Evolutionary conservation across 257 asterid genomes (phyloP), one percentile per base, ranked within the genome.

Genomic region (Pogostemon cablin): DNA sequence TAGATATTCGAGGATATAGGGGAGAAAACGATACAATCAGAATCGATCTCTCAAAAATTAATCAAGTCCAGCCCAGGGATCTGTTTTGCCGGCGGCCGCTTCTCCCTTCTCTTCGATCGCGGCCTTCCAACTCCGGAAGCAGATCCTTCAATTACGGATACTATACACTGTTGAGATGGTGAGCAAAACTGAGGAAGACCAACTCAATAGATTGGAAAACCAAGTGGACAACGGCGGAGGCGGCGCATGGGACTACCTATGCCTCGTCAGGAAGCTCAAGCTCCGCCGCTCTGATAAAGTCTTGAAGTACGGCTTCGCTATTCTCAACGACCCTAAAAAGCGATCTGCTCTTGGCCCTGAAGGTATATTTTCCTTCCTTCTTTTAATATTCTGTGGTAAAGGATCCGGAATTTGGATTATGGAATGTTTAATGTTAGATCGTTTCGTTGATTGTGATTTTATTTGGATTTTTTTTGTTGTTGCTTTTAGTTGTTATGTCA

Each of bases 221-320:
- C 98, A 93, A 88, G 96, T 91, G 54, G 96, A 93, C 67, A 89
- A 89, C 71, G 96, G 98, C 52, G 99, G 99, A 15, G 99, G 98
- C 4, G 99, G 96, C 72, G 91, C 83, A 62, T 93, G 98, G 99
- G 98, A 91, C 68, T 93, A 93, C 75, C 96, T 93, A 9, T 86
- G 86, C 78, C 98, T 93, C 65, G 93, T 89, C 53, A 78, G 92
- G 72, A 93, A 91, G 79, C 98, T 91, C 59, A 93, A 89, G 88
- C 95, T 91, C 65, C 96, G 99, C 73, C 90, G 95, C 74, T 80
- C 98, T 38, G 92, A 91, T 73, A 86, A 72, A 80, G 99, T 89
- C 66, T 75, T 89, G 72, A 91, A 89, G 79, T 77, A 85, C 68
- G 96, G 99, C 3, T 63, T 75, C 47, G 62, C 87, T 7, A 88